Evolutionary conservation across 148 eudicot species (phyloP), one percentile per base, ranked within the genome.

Genomic region (Persicaria tinctoria): DNA sequence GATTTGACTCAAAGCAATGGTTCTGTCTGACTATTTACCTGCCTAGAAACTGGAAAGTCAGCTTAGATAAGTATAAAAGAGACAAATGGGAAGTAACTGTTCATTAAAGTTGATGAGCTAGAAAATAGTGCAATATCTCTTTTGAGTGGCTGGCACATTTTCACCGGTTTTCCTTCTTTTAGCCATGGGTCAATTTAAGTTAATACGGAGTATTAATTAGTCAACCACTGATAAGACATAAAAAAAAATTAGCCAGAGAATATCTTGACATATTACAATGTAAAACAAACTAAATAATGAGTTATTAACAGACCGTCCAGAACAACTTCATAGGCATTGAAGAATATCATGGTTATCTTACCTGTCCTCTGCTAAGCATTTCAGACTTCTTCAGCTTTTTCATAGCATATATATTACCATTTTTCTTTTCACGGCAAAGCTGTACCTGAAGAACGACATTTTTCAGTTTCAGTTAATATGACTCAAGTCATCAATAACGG

Each of bases 291-390:
- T 27, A 14, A 2, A 3, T 27, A 32, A 18, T 18, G 48, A 17
- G 16, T 14, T 63, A 27, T 63, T 47, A 14, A 6, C 14, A 46
- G 18, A 1, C 11, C 38, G n/a, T 50, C 20, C 56, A 71, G 48
- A 23, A 45, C 59, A 27, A 1, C 27, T 41, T 56, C 68, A 56
- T 14, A 57, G 57, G 69, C 69, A 74, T 59, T 49, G 62, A 7
- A 47, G 8, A 13, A 12, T 60, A 27, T 48, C 51, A 60, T 51
- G 59, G 17, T 12, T 14, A 64, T 60, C 75, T 80, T 72, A 93
- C 98, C 97, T 93, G 98, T 80, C 98, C 98, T 87, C 94, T 87
- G 66, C 84, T 86, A 71, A 93, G 86, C 98, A 93, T 93, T 86
- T 93, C 98, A 66, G 97, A 89, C 87, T 93, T 93, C 88, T 93